phyloP scores from a whole-genome alignment of 2,329 filamentous ascomycete species.

The Fusarium buxicola region DNA sequence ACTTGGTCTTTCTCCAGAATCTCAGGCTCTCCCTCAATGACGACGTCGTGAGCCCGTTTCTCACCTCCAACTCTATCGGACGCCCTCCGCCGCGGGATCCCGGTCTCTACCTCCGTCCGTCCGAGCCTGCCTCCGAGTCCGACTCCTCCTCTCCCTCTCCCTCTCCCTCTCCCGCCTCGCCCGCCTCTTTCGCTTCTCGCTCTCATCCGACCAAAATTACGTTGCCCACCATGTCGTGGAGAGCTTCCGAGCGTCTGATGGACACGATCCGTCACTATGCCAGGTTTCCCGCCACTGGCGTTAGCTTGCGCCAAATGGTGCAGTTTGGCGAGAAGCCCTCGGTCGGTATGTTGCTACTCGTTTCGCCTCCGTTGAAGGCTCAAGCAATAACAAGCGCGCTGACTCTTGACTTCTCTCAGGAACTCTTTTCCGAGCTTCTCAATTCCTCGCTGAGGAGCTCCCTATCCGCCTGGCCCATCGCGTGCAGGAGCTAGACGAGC shows the following conservation, averaged over 20 bases:
- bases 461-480: conserved; percentile 96
- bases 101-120: conserved; percentile 43
- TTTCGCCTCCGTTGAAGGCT: conserved; percentile 89
- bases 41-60: conserved; percentile 44
- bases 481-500: conserved; percentile 90
- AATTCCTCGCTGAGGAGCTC: conserved; percentile 98
- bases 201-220: conserved; percentile 21
- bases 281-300: conserved; percentile 94
- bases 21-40: conserved; percentile 40
- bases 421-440: conserved; percentile 95
- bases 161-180: conserved; percentile 14
- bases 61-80: conserved; percentile 38
- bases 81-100: conserved; percentile 37
- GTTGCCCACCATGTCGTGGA: conserved; percentile 83
- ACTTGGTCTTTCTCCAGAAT: conserved; percentile 18
- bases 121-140: conserved; percentile 44
- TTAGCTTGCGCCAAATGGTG: conserved; percentile 98
- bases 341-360: conserved; percentile 81
- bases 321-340: conserved; percentile 97
- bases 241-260: conserved; percentile 89
- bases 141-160: conserved; percentile 26
- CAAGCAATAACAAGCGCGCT: conserved; percentile 60
- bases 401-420: conserved; percentile 62
- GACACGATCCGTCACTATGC: conserved; percentile 98
- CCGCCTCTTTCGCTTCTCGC: conserved; percentile 13